These are phyloP conservation scores for Talaromyces sp. DNA, from an alignment of 2,329 filamentous ascomycete species.

Conservation along the genomic window DNA sequence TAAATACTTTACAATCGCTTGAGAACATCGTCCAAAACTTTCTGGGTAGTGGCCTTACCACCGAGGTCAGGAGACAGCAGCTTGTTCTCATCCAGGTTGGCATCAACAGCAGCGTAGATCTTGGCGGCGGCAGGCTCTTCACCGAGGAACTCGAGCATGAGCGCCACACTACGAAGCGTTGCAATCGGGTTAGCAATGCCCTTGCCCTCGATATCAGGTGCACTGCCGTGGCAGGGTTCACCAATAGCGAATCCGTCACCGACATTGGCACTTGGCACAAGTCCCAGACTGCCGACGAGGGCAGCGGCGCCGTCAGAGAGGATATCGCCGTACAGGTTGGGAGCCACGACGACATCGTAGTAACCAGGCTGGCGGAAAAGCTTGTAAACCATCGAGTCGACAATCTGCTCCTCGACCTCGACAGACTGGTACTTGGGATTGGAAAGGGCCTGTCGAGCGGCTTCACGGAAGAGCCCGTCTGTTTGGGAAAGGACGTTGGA, in stretches of 20 bases:
- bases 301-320: slow-evolving; percentile 93
- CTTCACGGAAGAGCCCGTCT: slow-evolving; percentile 87
- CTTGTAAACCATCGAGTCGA: slow-evolving; percentile 99
- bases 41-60: slow-evolving; percentile 75
- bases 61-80: slow-evolving; percentile 86
- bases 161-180: slow-evolving; percentile 79
- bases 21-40: slow-evolving; percentile 84
- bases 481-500: slow-evolving; percentile 95
- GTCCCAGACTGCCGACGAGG: slow-evolving; percentile 82
- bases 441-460: slow-evolving; percentile 67
- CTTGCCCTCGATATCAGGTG: slow-evolving; percentile 90
- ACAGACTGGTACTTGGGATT: slow-evolving; percentile 60
- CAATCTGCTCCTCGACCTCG: slow-evolving; percentile 89
- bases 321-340: slow-evolving; percentile 96
- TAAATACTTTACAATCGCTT: slow-evolving; percentile 60
- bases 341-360: slow-evolving; percentile 97
- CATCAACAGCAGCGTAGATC: slow-evolving; percentile 91
- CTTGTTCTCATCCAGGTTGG: slow-evolving; percentile 75
- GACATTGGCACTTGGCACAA: slow-evolving; percentile 93
- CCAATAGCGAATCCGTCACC: slow-evolving; percentile 92
- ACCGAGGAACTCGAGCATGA: slow-evolving; percentile 95
- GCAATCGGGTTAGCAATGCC: slow-evolving; percentile 95
- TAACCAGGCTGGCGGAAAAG: slow-evolving; percentile 91
- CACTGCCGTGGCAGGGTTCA: slow-evolving; percentile 94
- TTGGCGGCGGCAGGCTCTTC: slow-evolving; percentile 79